Percentiles rank a stretch among this genome's conserved stretches.
These are phyloP conservation scores for Fusarium nurragi DNA, from an alignment of 2,329 filamentous ascomycete species.

Conservation along the genomic window DNA sequence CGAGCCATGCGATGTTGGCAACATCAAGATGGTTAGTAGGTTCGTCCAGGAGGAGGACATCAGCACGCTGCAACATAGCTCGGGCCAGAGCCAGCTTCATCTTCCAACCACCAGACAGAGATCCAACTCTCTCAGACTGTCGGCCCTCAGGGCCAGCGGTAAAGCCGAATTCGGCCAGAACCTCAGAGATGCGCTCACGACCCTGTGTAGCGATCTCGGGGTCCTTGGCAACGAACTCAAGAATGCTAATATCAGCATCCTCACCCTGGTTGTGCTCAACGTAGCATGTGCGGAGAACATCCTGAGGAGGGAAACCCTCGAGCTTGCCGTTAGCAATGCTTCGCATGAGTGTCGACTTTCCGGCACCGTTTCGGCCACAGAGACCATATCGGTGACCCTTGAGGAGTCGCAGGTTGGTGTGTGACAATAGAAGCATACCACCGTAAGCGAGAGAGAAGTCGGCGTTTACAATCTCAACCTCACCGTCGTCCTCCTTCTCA, in stretches of 20 bases:
- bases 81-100: conserved; percentile 98
- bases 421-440: conserved; percentile 94
- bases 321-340: conserved; percentile 95
- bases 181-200: conserved; percentile 80
- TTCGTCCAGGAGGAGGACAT: conserved; percentile 96
- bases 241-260: conserved; percentile 93
- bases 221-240: conserved; percentile 92
- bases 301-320: conserved; percentile 93
- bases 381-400: conserved; percentile 98
- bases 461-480: conserved; percentile 96
- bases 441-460: conserved; percentile 98
- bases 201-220: conserved; percentile 84
- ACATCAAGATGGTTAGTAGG: conserved; percentile 99
- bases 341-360: conserved; percentile 99
- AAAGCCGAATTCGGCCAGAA: conserved; percentile 93
- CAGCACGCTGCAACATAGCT: conserved; percentile 96
- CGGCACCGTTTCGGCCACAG: conserved; percentile 94
- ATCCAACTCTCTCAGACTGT: conserved; percentile 90
- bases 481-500: conserved; percentile 87
- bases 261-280: conserved; percentile 99
- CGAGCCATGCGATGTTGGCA: conserved; percentile 93
- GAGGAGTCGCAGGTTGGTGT: conserved; percentile 92
- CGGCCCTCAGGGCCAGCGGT: conserved; percentile 87
- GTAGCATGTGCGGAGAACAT: conserved; percentile 94
- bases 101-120: conserved; percentile 98